Percentiles rank a stretch among this genome's conserved stretches.
phyloP scores from a whole-genome alignment of 352 stramenopile species.

The Phytophthora boehmeriae region DNA sequence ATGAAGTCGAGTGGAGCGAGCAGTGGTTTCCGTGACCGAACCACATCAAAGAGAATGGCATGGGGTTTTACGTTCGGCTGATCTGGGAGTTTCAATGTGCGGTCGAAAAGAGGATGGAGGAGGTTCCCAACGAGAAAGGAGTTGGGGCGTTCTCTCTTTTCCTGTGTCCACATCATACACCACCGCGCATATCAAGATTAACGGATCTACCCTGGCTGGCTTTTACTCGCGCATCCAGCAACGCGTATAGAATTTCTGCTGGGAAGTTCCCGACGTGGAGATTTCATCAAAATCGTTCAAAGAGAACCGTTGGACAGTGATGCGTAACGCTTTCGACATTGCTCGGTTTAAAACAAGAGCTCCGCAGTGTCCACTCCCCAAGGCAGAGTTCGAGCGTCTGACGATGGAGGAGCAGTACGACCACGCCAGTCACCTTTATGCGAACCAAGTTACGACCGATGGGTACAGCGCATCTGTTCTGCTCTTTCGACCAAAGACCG shows the following conservation, averaged over 20 bases:
- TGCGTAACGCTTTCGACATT: constrained; percentile 15
- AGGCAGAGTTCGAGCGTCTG: constrained; percentile 8
- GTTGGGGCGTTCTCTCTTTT: no score
- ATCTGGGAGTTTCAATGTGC: constrained; percentile 21
- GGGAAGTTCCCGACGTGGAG: neutral
- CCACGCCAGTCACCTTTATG: constrained; percentile 23
- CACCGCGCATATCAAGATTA: constrained; percentile 15
- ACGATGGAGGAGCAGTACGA: constrained; percentile 14
- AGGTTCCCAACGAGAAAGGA: no score
- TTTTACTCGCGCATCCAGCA: constrained; percentile 9
- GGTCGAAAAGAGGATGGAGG: constrained; percentile 11
- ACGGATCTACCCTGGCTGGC: constrained; percentile 8
- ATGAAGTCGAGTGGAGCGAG: constrained; percentile 19
- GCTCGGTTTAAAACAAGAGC: constrained; percentile 11
- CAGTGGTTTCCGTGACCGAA: constrained; percentile 18
- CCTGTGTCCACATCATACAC: constrained; percentile 3
- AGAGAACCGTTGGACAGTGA: constrained; percentile 5
- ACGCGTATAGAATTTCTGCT: neutral
- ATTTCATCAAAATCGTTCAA: constrained; percentile 4
- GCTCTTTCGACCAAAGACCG: constrained; percentile 14
- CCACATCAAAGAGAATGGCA: constrained; percentile 19
- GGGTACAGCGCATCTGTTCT: constrained; percentile 20
- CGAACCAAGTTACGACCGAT: constrained; percentile 20
- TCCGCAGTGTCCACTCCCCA: constrained; percentile 4
- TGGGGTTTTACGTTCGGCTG: constrained; percentile 23